Conservation (phyloP, 208 protist species). For the Wallacemonas rigidus region DNA sequence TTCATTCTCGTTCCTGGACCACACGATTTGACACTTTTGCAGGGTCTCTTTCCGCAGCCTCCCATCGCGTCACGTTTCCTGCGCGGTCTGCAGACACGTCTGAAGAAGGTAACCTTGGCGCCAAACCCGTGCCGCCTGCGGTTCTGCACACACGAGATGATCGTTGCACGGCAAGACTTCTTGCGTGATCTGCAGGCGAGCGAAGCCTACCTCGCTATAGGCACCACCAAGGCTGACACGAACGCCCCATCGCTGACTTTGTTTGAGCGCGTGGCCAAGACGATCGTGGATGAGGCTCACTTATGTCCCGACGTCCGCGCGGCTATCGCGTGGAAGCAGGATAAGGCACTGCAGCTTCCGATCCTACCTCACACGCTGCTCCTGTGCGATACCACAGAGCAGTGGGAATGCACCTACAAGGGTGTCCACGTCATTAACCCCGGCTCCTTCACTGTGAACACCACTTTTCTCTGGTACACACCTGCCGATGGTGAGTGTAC, state of each 20-base stretch:
- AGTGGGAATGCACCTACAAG: conserved; percentile 90
- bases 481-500: conserved; percentile 82
- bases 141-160: conserved; percentile 86
- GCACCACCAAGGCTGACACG: background rate
- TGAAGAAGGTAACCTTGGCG: conserved; percentile 73
- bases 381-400: conserved; percentile 87
- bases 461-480: conserved; percentile 91
- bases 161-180: conserved; percentile 79
- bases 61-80: conserved; percentile 57
- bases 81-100: conserved; percentile 48
- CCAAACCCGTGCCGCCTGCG: conserved; percentile 85
- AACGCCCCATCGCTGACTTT: background rate
- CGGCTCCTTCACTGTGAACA: conserved; percentile 72
- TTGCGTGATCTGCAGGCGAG: conserved; percentile 64
- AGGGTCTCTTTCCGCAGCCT: conserved; percentile 78
- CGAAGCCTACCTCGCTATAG: conserved; percentile 31
- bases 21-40: conserved; percentile 61
- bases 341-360: conserved; percentile 72
- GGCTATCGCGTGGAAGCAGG: conserved; percentile 72
- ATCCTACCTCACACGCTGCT: conserved; percentile 82
- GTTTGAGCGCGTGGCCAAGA: conserved; percentile 85
- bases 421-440: conserved; percentile 84
- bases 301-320: conserved; percentile 63
- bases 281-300: conserved; percentile 81
- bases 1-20: conserved; percentile 85